Evolutionary conservation across 371 early-diverging fungal genomes (phyloP), one percentile per base, ranked within the genome.

Genomic region (Parasitella parasitica): DNA sequence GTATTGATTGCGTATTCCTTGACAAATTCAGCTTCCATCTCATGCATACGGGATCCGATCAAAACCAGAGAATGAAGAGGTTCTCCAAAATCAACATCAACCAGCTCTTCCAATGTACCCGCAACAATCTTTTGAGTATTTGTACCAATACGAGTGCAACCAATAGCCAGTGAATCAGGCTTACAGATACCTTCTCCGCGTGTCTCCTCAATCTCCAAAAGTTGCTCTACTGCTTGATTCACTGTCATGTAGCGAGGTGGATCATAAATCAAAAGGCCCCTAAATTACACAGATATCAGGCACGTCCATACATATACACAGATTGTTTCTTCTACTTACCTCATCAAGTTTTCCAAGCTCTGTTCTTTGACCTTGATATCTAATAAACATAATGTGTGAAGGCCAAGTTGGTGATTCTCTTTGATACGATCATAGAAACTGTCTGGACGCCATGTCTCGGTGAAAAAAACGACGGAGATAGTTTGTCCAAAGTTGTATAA

Each of bases 301-400:
- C 37, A 18, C 13, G 18, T 57, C 3, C 24, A n/a, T 50, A 15
- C 20, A 2, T 1, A 11, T 16, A 15, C 16, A 13, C 9, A 11
- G 24, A 6, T 13, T 35, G 32, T 39, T 24, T 32, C 4, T 43
- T 41, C 37, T 11, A 54, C 30, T 59, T 77, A 89, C 89, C 91
- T 88, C 46, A 92, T 95, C 86, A 98, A 80, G 75, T 96, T 97
- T 77, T 98, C 97, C 22, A 91, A 80, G 54, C 89, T 92, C 80
- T 97, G 97, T 80, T 99, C 98, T 78, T 97, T 96, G 43, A 99
- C 98, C 78, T 97, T 99, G 81, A 99, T 99, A 79, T 99, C 87
- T 54, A 97, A 80, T 57, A 99, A 80, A 71, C 98, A 98, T 48
- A 99, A 85, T 0, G 99, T 99, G 67, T 99, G 99, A 62, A 99